phyloP scores from a whole-genome alignment of 2,329 filamentous ascomycete species.

The Paradendryphiella salina region DNA sequence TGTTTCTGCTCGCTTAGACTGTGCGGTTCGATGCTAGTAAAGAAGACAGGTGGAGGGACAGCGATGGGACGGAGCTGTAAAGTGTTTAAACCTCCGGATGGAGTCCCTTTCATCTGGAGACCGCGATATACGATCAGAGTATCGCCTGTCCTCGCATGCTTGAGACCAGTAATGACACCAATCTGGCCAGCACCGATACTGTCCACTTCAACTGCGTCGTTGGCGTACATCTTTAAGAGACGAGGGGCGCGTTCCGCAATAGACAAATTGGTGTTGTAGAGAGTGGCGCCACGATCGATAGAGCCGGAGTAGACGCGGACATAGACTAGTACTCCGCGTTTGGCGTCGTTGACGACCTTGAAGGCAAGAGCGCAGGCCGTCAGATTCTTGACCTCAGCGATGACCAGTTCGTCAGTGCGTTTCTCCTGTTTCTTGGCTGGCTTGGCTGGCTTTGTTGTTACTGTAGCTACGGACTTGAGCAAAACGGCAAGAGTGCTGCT shows the following conservation, averaged over 20 bases:
- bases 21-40: slow-evolving; percentile 86
- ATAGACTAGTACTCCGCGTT: slow-evolving; percentile 85
- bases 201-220: slow-evolving; percentile 81
- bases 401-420: slow-evolving; percentile 9
- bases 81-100: slow-evolving; percentile 69
- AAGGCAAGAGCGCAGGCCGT: slow-evolving; percentile 73
- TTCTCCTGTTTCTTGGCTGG: slow-evolving; percentile 19
- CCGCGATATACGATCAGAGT: slow-evolving; percentile 78
- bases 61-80: slow-evolving; percentile 85
- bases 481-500: slow-evolving; percentile 58
- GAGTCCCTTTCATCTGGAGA: slow-evolving; percentile 62
- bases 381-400: slow-evolving; percentile 61
- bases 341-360: slow-evolving; percentile 89
- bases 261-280: slow-evolving; percentile 86
- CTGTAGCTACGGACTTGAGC: slow-evolving; percentile 42
- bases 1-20: slow-evolving; percentile 78
- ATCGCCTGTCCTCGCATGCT: slow-evolving; percentile 89
- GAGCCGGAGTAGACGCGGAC: slow-evolving; percentile 88
- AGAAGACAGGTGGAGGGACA: slow-evolving; percentile 92
- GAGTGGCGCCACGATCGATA: slow-evolving; percentile 70
- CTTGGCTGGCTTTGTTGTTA: slow-evolving; percentile 20
- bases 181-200: slow-evolving; percentile 86
- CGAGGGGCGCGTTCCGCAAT: slow-evolving; percentile 78
- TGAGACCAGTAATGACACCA: slow-evolving; percentile 87
- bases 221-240: slow-evolving; percentile 86